Evolutionary conservation across 805 yeast genomes (phyloP), one percentile per base, ranked within the genome.

Genomic region (Pichia scutulata): DNA sequence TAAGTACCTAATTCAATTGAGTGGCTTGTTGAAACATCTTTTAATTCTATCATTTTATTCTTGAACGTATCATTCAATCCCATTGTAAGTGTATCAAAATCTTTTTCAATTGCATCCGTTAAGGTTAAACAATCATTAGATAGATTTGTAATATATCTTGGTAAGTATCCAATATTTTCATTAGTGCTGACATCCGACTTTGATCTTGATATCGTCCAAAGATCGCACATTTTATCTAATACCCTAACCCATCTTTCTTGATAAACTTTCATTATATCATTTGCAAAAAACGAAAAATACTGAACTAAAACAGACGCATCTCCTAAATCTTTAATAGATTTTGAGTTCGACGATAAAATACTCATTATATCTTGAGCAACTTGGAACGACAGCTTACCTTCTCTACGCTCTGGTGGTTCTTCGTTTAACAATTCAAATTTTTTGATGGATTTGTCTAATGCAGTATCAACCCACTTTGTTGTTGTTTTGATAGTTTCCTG

Each of bases 381-480:
- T 48, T 63, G 66, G 36, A 63, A 53, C n/a, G 66, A 66, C 36
- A 64, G 51, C 41, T 53, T 51, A 39, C 52, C 65, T 21, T 57
- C 57, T 8, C 56, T 48, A 9, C 58, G 52, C 43, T 63, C 67
- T n/a, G 62, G 55, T 8, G 97, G 97, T 8, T 95, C 89, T 8
- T 75, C 73, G 16, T 73, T 70, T 63, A 97, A 80, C 41, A 73
- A 71, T 37, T 71, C 67, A 63, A 92, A 92, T 14, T 82, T 74
- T 24, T 70, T 72, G 21, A 79, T 45, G 7, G 66, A 61, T 7
- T 59, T 58, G 2, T 30, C 44, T 16, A 59, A 44, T 7, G 65
- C 74, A 54, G 82, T 86, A 4, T 65, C 64, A 65, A 88, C 80
- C 98, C 98, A 93, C 68, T 89, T 95, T 16, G 76, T 77, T 74